Base-by-base conservation (phyloP, 1,139 yeast species). In the Magnusiomyces paraingens region DNA sequence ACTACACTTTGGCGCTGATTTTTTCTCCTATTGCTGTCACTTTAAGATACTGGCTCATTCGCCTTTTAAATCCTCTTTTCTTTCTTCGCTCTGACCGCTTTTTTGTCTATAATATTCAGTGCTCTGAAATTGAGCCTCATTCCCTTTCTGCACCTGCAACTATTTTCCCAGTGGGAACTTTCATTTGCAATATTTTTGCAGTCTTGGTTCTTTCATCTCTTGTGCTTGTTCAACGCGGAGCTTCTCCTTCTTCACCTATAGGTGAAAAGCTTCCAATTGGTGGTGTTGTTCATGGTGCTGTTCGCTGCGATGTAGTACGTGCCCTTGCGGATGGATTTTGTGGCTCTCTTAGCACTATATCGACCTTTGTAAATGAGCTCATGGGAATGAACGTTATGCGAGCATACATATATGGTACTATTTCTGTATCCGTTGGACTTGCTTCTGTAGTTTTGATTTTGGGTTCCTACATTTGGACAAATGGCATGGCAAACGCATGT, bases 321-420 rank as follows among this genome's bases (percentile, higher is more conserved):
- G 95, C 87, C 0, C 67, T 88, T 1, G 75, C 72, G 12, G 79
- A 80, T 59, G 96, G 96, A 0, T 84, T 82, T 58, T 84, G 94
- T 65, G 96, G 95, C 0, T 76, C 82, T 3, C 68, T 87, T 49
- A 82, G 93, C 40, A 90, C 96, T 0, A 80, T 87, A 40, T 83
- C 90, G 54, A 84, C 96, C 0, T 84, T 89, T 62, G 77, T 86
- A 2, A 81, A 78, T 36, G 96, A 90, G 65, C 66, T 87, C 45
- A 73, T 73, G 59, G 72, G 71, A 0, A 62, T 83, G 11, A 58
- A 52, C 49, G 52, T 53, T 3, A 39, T 56, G 4, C 45, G 65
- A 40, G 68, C 75, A 1, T 79, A 78, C 61, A 52, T 61, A 1
- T 81, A 81, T 59, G 79, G 73, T 0, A 17, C 66, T 0, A 54